Evolutionary conservation across 2,329 filamentous ascomycete genomes (phyloP), one percentile per base, ranked within the genome.

Genomic region (Penicillium sp.): DNA sequence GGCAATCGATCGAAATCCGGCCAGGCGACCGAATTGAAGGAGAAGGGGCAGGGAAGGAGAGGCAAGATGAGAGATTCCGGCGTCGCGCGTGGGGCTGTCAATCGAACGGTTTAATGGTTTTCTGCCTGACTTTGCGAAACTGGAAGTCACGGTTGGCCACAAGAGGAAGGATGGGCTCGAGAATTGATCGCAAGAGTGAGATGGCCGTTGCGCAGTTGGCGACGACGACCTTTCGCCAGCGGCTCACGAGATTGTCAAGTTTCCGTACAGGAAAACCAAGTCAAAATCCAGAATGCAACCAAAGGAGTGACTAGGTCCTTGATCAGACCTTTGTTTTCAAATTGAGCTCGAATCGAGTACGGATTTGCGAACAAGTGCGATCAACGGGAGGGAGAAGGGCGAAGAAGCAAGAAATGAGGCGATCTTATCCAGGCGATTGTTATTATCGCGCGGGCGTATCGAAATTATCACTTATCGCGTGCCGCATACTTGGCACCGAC

Each of bases 1-100:
- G 69, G 73, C 69, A 67, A 55, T 63, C 50, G 43, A 65, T 72
- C 66, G 62, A 75, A 73, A 75, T 73, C 64, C 69, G 70, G 70
- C 61, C 68, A 51, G 54, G 57, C 63, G 64, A 75, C 72, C 73
- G 73, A 75, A 75, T 69, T 67, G 62, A 55, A 63, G 56, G 41
- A 47, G 37, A 42, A 51, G 47, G 50, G 61, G 53, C 22, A 37
- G 49, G 56, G 17, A 43, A 47, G 6, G 20, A 48, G 54, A 38
- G 17, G 37, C 42, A 41, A 8, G 50, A 38, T 8, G 38, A 52
- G 37, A 22, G 10, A 17, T 43, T 43, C 3, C 22, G 22, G 28
- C 31, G n/a, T 25, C 45, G 53, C 48, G 59, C 55, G 56, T 57
- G 55, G 55, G 35, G 15, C 25, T 34, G 25, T 31, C 43, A n/a